Evolutionary conservation across 139 green algal species (phyloP).

Genomic region (Limnomonas spitsbergensis): DNA sequence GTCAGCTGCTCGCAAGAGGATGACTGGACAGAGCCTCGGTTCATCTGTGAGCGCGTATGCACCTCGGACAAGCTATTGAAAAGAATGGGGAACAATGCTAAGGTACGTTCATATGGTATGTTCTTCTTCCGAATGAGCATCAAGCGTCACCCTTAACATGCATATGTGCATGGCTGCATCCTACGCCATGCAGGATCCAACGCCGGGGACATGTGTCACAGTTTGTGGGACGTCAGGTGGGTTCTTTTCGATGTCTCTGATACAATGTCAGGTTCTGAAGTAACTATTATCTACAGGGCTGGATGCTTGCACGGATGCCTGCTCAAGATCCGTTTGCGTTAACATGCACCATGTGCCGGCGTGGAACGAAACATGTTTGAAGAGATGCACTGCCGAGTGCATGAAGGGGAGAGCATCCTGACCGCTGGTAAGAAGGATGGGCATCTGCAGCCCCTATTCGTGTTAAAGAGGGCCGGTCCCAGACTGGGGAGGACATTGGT

Average conservation of each 20-base stretch:
- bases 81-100: conserved; percentile 74
- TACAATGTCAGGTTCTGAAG: background rate
- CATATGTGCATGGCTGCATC: background rate
- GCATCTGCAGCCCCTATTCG: too few species aligned
- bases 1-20: conserved; percentile 14
- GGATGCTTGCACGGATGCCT: conserved; percentile 91
- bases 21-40: conserved; percentile 56
- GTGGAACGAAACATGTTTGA: conserved; percentile 90
- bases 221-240: conserved; percentile 83
- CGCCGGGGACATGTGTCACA: conserved; percentile 86
- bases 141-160: background rate
- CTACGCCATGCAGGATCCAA: conserved; percentile 66
- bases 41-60: conserved; percentile 94
- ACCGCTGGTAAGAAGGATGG: too few species aligned
- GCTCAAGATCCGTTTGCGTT: conserved; percentile 77
- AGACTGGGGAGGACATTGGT: too few species aligned
- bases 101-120: conserved; percentile 43
- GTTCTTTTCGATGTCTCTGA: background rate
- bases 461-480: too few species aligned
- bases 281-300: conserved; percentile 33
- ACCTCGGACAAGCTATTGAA: conserved; percentile 78
- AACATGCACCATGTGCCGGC: conserved; percentile 89
- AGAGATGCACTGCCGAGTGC: conserved; percentile 82
- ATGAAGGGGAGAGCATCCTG: conserved; percentile 36
- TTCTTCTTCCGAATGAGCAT: background rate